Evolutionary conservation across 2,329 filamentous ascomycete genomes (phyloP), one percentile per base, ranked within the genome.

Genomic region (Penicillium sp.): DNA sequence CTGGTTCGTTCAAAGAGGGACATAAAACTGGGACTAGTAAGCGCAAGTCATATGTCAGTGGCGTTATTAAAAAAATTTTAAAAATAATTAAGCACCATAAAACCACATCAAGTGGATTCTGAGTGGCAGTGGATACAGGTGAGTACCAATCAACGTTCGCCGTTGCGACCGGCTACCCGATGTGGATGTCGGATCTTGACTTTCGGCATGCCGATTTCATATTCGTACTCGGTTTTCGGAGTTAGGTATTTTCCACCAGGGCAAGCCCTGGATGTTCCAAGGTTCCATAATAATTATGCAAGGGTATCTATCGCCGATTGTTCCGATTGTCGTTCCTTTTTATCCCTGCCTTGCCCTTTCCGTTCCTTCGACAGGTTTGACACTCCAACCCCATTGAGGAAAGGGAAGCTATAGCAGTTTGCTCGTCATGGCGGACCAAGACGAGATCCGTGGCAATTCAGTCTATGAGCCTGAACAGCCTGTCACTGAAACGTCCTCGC

Each of bases 401-500:
- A 19, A 19, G 24, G 24, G 24, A 46, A 29, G 17, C 10, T 15
- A 15, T 21, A 39, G 24, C 8, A 15, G 24, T 12, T 28, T 43
- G 31, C 26, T 37, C 39, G n/a, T 37, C 17, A 48, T 48, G 46
- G 46, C 39, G 21, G 46, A 29, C 24, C 24, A 24, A 32, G 34
- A 48, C 10, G 39, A 48, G 39, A 48, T 43, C 6, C 46, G 39
- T n/a, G 45, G 45, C 2, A 43, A 48, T 22, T 48, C 46, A 15
- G 46, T 44, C 24, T 44, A 38, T 24, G 24, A 48, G 46, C 8
- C 15, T 4, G 46, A 48, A 34, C 31, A 29, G 17, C 21, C 29
- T 29, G 28, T 43, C 5, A 6, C 19, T 6, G 17, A 24, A 19
- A 37, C 33, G 2, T 17, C 31, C 21, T 43, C 45, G 2, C 31